Conservation (phyloP, 2,329 filamentous ascomycete species). For the Epichloe elymi region DNA sequence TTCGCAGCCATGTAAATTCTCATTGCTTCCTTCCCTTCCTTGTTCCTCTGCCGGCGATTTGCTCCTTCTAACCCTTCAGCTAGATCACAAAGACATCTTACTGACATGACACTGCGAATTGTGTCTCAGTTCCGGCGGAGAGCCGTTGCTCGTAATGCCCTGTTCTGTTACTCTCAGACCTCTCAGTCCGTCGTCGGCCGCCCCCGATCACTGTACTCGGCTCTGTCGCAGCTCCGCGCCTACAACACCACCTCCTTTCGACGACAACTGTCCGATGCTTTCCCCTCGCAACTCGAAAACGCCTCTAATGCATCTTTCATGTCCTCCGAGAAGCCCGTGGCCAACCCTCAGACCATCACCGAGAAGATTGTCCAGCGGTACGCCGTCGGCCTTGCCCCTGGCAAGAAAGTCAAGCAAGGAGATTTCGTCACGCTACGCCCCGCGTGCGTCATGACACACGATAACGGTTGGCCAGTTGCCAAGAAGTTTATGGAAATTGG, state of each 20-base stretch:
- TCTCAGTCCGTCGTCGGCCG: background rate
- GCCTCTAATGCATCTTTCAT: constrained; percentile 32
- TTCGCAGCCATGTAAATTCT: too few relatives aligned
- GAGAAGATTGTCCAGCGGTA: constrained; percentile 87
- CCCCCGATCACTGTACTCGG: background rate
- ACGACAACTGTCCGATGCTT: constrained; percentile 27
- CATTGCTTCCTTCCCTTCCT: too few relatives aligned
- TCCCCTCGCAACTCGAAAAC: constrained; percentile 51
- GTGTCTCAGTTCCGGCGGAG: background rate
- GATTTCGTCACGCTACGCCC: constrained; percentile 76
- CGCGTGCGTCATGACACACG: constrained; percentile 71
- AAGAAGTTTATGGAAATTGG: constrained; percentile 69
- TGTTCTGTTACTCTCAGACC: background rate
- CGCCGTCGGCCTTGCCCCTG: constrained; percentile 59
- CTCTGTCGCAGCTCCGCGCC: background rate
- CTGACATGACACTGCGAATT: background rate
- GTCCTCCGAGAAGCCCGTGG: constrained; percentile 27
- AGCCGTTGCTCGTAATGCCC: background rate
- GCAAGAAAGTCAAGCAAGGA: constrained; percentile 63
- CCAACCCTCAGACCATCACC: constrained; percentile 36
- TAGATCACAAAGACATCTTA: too few relatives aligned
- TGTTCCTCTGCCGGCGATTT: too few relatives aligned
- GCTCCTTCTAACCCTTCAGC: too few relatives aligned
- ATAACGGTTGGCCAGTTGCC: constrained; percentile 67
- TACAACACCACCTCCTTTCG: background rate